phyloP scores from a whole-genome alignment of 192 early-diverging fungal species.

The Umbelopsis sp. region DNA sequence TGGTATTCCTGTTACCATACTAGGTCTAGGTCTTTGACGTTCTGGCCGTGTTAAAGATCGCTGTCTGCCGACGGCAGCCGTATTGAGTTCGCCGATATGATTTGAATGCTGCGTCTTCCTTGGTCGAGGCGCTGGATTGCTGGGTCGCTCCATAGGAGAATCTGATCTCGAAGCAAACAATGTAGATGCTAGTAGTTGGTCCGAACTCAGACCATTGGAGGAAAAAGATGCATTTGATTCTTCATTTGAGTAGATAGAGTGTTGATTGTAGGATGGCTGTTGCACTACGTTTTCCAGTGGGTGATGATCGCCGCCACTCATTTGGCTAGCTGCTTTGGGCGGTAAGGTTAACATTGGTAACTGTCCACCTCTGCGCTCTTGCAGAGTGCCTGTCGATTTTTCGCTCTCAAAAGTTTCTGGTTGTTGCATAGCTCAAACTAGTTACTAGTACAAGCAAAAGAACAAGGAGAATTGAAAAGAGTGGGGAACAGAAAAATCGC shows the following conservation, averaged over 20 bases:
- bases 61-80: neutral
- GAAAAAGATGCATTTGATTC: constrained; percentile 14
- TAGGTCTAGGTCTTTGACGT: neutral
- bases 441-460: too few species aligned
- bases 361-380: neutral
- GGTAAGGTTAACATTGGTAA: neutral
- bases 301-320: neutral
- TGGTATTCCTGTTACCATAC: neutral
- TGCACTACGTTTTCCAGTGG: neutral
- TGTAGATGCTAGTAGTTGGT: constrained; percentile 3
- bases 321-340: neutral
- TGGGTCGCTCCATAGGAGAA: constrained; percentile 1
- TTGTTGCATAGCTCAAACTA: neutral
- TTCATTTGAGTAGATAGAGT: constrained; percentile 1
- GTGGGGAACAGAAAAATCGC: too few species aligned
- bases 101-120: neutral
- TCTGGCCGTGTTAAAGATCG: constrained; percentile 10
- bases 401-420: neutral
- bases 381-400: neutral
- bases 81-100: neutral
- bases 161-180: constrained; percentile 2
- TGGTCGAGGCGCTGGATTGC: constrained; percentile 1
- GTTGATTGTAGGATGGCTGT: neutral
- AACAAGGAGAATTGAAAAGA: too few species aligned
- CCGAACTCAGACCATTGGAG: constrained; percentile 2